Percentiles rank a stretch among this genome's conserved stretches.
phyloP scores from a whole-genome alignment of 441 rosid genomes.

The Erodium texanum region DNA sequence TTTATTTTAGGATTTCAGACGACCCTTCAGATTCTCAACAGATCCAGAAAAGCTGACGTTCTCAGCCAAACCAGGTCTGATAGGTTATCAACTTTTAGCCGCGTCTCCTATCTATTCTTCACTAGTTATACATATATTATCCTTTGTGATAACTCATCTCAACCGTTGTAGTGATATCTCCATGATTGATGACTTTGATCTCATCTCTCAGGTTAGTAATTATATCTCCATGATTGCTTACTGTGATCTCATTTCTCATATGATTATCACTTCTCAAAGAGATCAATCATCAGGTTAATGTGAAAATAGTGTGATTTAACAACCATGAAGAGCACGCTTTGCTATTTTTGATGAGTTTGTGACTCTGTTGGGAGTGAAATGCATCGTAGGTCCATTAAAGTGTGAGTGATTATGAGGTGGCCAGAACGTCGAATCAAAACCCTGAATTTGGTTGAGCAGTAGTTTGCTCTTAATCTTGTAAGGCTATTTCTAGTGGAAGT shows the following conservation, averaged over 20 bases:
- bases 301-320: too few species aligned
- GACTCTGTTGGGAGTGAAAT: background rate
- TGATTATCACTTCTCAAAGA: too few species aligned
- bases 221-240: background rate
- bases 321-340: too few species aligned
- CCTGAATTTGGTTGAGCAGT: background rate
- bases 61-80: slow-evolving; percentile 12
- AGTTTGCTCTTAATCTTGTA: background rate
- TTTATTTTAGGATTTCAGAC: background rate
- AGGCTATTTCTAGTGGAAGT: background rate
- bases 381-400: background rate
- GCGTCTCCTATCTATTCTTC: background rate
- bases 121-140: too few species aligned
- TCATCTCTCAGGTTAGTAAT: background rate
- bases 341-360: background rate
- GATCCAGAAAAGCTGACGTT: slow-evolving; percentile 26
- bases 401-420: background rate
- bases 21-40: slow-evolving; percentile 37
- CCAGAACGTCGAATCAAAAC: background rate
- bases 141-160: too few species aligned
- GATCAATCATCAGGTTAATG: too few species aligned
- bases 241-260: too few species aligned
- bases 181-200: background rate
- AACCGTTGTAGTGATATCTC: background rate
- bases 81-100: background rate